Evolutionary conservation across 352 stramenopile genomes (phyloP), one percentile per base, ranked within the genome.

Genomic region (Elongisporangium anandrum): DNA sequence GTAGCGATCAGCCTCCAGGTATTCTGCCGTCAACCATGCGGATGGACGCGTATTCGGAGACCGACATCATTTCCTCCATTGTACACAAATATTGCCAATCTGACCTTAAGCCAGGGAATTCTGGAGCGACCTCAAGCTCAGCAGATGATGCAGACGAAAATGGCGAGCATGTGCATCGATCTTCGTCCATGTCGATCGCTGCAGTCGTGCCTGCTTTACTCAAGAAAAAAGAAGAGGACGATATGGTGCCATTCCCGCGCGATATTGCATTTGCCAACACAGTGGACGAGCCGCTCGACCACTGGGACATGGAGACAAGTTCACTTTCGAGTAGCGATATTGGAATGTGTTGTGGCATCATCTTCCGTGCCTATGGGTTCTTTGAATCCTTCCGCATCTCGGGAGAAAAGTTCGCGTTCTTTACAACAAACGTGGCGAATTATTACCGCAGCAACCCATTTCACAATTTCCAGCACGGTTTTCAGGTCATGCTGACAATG

Each of bases 401-500:
- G 6, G 66, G 58, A 54, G 72, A 86, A 13, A 88, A 86, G 52
- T 73, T 88, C 52, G 70, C 70, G 15, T 58, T 66, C 4, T 87
- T 90, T 49, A 72, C 80, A 4, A 69, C 68, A 16, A 79, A 78
- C 23, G 74, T 90, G 24, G 74, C 72, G 4, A 84, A 87, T 50
- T 81, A 88, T 56, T 93, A 93, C 66, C 74, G 77, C 19, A 75
- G 75, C 45, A 91, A 91, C 55, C 65, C 83, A 50, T 94, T 91
- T 60, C 85, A 95, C 73, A 93, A 87, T 58, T 88, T 87, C 21
- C 77, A 92, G 48, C 84, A 95, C 52, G 83, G 65, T 7, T 83
- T 92, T 48, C 77, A 90, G 55, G 80, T 93, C 4, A 64, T 87
- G 51, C 61, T 90, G 5, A 63, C 75, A 0, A 70, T 85, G 52